Base-by-base conservation (phyloP, 768 basidiomycete genomes). In the Serendipita sp. region DNA sequence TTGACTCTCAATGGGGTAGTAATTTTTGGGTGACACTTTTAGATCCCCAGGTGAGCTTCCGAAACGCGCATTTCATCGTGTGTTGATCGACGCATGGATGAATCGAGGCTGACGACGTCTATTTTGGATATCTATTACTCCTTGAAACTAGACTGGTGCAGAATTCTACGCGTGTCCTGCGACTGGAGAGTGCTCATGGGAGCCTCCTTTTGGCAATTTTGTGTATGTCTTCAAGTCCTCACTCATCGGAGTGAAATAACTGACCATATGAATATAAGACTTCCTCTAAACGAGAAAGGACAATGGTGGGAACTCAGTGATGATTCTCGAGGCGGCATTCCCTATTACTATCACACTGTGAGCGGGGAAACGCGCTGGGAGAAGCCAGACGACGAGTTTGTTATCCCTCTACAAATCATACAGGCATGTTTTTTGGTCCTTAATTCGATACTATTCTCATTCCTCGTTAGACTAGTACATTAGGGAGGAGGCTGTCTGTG, bases 231-330 rank as follows among this genome's bases (percentile, higher is more conserved):
- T 30, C 13, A 30, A 30, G 24, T 24, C 24, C 24, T 24, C 53
- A 11, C 16, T 15, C 53, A 54, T 30, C 28, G 11, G 11, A 11
- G 53, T 15, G 11, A 54, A 54, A 11, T 15, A 34, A 13, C 37
- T 41, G 32, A 32, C 34, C 35, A 24, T 63, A 10, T 35, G 18
- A 24, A 44, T 24, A 24, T 63, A 69, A 92, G 90, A 58, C 77
- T 94, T 51, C 93, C 93, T 54, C 88, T 90, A 3, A 88, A 79
- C 68, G 79, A 82, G 3, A 84, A 89, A 48, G 92, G 93, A 46
- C 92, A 95, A 72, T 96, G 93, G 92, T 97, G 93, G 93, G 93
- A 96, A 74, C 80, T 96, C 66, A 78, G 78, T 51, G 93, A 97
- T 72, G 88, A 91, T 44, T 82, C 85, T 51, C 80, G 90, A 63